phyloP scores from a whole-genome alignment of 164 flowering plant genomes.

The Sedum album region DNA sequence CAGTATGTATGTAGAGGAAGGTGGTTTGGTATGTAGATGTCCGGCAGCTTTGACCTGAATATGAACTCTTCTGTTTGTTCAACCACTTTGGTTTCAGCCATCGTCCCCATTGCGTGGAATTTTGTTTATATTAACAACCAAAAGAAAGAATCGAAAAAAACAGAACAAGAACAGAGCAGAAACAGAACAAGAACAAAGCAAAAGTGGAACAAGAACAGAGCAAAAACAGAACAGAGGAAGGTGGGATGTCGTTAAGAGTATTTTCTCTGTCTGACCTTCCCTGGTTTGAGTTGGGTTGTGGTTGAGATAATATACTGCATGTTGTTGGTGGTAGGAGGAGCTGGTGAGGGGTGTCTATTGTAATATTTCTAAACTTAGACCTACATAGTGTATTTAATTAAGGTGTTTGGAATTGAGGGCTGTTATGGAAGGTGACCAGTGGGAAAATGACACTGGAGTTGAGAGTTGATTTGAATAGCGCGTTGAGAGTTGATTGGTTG shows the following conservation, averaged over 20 bases:
- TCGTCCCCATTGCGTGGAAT: not conserved
- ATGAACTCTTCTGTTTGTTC: slow-evolving; percentile 32
- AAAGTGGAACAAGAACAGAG: no score
- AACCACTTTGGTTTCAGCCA: slow-evolving; percentile 8
- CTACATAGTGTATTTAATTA: not conserved
- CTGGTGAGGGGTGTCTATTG: slow-evolving; percentile 12
- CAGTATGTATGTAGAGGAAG: slow-evolving; percentile 72
- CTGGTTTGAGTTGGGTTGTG: slow-evolving; percentile 16
- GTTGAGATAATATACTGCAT: slow-evolving; percentile 13
- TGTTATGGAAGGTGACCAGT: not conserved
- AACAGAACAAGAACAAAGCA: not conserved
- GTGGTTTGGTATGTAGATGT: slow-evolving; percentile 69
- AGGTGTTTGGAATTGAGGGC: not conserved
- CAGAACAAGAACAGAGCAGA: not conserved
- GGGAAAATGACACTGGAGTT: not conserved
- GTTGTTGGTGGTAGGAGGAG: slow-evolving; percentile 16
- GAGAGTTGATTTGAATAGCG: not conserved
- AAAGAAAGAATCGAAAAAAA: no score
- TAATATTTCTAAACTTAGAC: not conserved
- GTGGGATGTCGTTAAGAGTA: slow-evolving; percentile 10
- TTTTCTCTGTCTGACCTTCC: not conserved
- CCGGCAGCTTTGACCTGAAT: slow-evolving; percentile 79
- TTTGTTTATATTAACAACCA: not conserved
- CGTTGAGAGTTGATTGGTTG: no score
- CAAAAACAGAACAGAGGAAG: not conserved